phyloP scores from a whole-genome alignment of 805 yeast genomes.

The Candida alai region DNA sequence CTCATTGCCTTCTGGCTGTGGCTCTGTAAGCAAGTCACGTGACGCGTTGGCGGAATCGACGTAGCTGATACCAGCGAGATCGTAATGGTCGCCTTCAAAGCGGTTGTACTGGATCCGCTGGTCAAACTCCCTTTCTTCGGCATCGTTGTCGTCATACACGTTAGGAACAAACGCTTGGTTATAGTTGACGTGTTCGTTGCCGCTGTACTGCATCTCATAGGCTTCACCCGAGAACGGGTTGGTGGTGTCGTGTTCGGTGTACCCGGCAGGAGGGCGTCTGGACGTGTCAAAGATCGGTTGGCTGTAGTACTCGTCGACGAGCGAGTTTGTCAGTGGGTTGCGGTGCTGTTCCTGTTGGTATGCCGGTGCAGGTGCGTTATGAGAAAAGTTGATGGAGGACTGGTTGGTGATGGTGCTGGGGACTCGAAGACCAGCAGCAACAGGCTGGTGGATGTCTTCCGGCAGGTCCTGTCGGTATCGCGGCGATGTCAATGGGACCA shows the following conservation, averaged over 20 bases:
- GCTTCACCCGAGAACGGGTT: constrained; percentile 9
- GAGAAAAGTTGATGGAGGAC: constrained; percentile 3
- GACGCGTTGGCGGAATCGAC: constrained; percentile 17
- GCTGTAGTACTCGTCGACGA: constrained; percentile 9
- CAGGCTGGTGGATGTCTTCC: no score
- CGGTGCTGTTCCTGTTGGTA: constrained; percentile 2
- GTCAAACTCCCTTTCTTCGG: constrained; percentile 37
- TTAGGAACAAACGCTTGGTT: constrained; percentile 43
- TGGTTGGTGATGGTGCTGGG: no score
- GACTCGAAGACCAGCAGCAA: no score
- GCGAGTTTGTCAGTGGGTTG: constrained; percentile 5
- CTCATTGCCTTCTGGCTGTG: constrained; percentile 10
- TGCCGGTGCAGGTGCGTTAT: not conserved
- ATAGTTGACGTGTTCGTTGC: constrained; percentile 12
- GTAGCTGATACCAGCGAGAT: constrained; percentile 27
- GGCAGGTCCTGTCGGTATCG: no score
- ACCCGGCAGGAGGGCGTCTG: not conserved
- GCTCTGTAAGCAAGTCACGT: constrained; percentile 10
- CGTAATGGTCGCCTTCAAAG: constrained; percentile 41
- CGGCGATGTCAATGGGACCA: no score
- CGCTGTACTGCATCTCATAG: constrained; percentile 11
- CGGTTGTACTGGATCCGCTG: constrained; percentile 34
- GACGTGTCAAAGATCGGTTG: constrained; percentile 10
- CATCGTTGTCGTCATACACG: constrained; percentile 38
- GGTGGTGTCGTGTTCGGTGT: no score